Base-by-base conservation (phyloP, 2,329 filamentous ascomycete genomes). In the Monosporascus sp. region DNA sequence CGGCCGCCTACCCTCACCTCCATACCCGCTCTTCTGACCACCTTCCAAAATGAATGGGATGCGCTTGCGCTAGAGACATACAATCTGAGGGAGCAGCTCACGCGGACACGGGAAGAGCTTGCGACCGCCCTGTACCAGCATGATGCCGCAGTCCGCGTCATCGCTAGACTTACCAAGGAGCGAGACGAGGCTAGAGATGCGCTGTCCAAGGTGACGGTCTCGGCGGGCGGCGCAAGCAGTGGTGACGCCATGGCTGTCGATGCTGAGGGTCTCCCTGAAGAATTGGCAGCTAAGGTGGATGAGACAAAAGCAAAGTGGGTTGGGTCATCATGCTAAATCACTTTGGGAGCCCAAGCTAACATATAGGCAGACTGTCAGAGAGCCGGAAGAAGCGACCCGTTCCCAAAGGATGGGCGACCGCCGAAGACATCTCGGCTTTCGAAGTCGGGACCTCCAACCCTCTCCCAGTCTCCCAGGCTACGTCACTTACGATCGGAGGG, bases 31-130 rank as follows among this genome's bases (percentile, higher is more conserved):
- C 83, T 99, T 52, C 87, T 99, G 52, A 88, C 90, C 48, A 88
- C 92, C 39, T 97, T 99, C 71, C 94, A 99, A 71, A 96, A 96
- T 70, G 94, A 99, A 78, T 99, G 94, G 94, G 94, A 99, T 69
- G 87, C 92, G 8, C 76, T 97, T 45, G 90, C 93, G 14, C 78
- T 97, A 37, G 94, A 99, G 74, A 89, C 90, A 49, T 97, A 91
- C 70, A 94, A 90, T 61, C 76, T 97, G 55, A 88, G 89, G 73
- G 89, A 97, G 70, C 90, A 96, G 68, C 78, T 99, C 57, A 81
- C 87, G 49, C 89, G 96, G 68, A 96, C 92, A 43, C 81, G 93
- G 60, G 92, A 97, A 73, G 94, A 99, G 75, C 83, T 99, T 52
- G 90, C 90, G 52, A 94, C 90, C 1, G 90, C 94, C 0, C 79